Evolutionary conservation across 148 eudicot genomes (phyloP), one percentile per base, ranked within the genome.

Genomic region (Persicaria tinctoria): DNA sequence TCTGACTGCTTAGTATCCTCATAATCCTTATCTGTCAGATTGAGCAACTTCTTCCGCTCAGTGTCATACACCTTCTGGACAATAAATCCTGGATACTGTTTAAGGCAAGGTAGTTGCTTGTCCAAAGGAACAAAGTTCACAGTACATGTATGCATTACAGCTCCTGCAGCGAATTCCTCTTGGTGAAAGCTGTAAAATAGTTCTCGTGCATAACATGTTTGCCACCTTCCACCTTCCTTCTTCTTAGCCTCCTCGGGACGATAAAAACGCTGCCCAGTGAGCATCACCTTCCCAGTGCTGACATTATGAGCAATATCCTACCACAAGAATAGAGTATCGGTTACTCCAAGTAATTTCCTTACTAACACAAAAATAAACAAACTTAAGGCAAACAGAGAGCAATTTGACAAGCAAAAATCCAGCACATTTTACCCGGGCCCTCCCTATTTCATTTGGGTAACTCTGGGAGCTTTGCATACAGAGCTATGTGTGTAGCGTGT

Each of bases 91-190:
- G 97, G 96, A 79, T 85, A 86, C 72, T 84, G 80, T 81, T 87
- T 90, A 49, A 94, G 87, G 9, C 16, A 72, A 3, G 99, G 99
- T 46, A 95, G 91, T 82, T 90, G 94, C 79, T 92, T 95, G 81
- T 90, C 72, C 20, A 78, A 71, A 38, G 99, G 99, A 68, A 92
- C 87, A 77, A 90, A 95, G 75, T 95, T 93, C 44, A 90, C 96
- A 46, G 90, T 89, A 68, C 99, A 92, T 80, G 86, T 92, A 87
- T 95, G 99, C 97, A 95, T 89, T 72, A 95, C 94, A 72, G 94
- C 89, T 68, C 90, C 97, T 46, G 99, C 97, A 92, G 91, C 44
- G 89, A 41, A 88, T 48, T 90, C 97, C 79, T 90, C 97, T 17
- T 87, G 90, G 76, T 89, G 99, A 80, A 95, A 92, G 82, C 94